These are phyloP conservation scores for Aspergillus piperis DNA, from an alignment of 2,329 filamentous ascomycete species.

Conservation along the genomic window DNA sequence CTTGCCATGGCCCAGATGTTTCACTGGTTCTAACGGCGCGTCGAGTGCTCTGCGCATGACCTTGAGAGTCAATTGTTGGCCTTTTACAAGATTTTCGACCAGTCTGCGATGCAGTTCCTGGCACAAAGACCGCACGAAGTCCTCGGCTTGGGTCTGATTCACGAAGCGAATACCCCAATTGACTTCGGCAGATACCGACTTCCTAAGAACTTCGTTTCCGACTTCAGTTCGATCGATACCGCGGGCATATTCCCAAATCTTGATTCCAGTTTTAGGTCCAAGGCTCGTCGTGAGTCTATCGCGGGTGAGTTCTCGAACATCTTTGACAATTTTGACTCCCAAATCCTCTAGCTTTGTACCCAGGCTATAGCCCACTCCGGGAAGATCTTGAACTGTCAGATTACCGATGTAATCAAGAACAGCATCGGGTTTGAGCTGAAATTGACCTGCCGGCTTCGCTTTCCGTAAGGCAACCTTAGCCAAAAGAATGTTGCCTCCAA, in stretches of 20 bases:
- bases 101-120: constrained; percentile 81
- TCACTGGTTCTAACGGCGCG: constrained; percentile 86
- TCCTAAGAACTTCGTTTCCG: constrained; percentile 79
- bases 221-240: constrained; percentile 86
- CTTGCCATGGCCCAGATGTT: constrained; percentile 91
- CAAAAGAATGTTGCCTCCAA: constrained; percentile 84
- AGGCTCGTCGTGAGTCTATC: constrained; percentile 73
- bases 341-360: constrained; percentile 85
- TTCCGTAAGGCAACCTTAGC: constrained; percentile 88
- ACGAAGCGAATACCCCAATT: constrained; percentile 98
- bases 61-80: constrained; percentile 87
- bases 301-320: constrained; percentile 74
- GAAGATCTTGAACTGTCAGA: constrained; percentile 76
- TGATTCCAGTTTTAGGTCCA: constrained; percentile 90
- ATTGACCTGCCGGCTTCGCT: constrained; percentile 92
- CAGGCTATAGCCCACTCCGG: constrained; percentile 90
- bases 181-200: constrained; percentile 95
- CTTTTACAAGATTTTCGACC: constrained; percentile 80
- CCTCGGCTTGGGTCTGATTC: constrained; percentile 87
- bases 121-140: constrained; percentile 83
- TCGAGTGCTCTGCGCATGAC: constrained; percentile 86
- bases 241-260: constrained; percentile 83
- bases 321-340: constrained; percentile 77
- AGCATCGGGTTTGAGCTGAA: constrained; percentile 80
- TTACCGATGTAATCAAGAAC: constrained; percentile 74